Percentiles rank a stretch among this genome's conserved stretches.
Conservation (phyloP, 345 rosid species). For the Nasturtium officinale region DNA sequence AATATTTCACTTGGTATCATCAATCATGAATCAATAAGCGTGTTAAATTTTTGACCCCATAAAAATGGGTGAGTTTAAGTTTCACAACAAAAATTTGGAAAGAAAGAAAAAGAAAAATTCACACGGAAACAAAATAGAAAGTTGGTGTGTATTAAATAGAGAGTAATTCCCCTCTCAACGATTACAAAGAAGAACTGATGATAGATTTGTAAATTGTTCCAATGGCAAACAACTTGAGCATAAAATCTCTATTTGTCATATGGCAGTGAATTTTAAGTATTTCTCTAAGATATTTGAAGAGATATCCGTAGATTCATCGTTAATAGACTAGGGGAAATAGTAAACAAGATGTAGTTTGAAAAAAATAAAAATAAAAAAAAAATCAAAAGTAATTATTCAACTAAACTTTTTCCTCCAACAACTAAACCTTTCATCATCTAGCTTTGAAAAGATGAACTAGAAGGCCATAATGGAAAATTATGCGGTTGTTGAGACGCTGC, state of each 20-base stretch:
- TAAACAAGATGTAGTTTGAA: conserved; percentile 9
- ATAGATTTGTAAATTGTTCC: neutral
- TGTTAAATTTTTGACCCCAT: no score
- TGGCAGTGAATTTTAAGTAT: neutral
- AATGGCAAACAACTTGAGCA: neutral
- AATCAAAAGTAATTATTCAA: conserved; percentile 16
- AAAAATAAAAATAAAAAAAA: neutral
- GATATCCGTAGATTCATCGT: neutral
- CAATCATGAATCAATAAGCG: neutral
- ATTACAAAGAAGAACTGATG: neutral
- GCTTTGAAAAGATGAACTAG: no score
- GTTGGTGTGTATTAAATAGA: no score
- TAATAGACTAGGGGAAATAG: neutral
- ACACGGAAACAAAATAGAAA: no score
- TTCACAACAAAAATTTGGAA: neutral
- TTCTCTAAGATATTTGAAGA: neutral
- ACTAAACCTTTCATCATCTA: no score
- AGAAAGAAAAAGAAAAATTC: neutral
- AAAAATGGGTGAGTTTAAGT: neutral
- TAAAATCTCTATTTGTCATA: neutral
- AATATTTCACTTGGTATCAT: no score
- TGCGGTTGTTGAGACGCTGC: conserved; percentile 67
- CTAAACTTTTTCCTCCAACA: neutral
- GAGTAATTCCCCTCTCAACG: neutral
- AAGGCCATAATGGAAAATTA: conserved; percentile 97